Percentiles rank a stretch among this genome's conserved stretches.
Conservation (phyloP, 176 grass and related monocot species). For the Cocos nucifera region DNA sequence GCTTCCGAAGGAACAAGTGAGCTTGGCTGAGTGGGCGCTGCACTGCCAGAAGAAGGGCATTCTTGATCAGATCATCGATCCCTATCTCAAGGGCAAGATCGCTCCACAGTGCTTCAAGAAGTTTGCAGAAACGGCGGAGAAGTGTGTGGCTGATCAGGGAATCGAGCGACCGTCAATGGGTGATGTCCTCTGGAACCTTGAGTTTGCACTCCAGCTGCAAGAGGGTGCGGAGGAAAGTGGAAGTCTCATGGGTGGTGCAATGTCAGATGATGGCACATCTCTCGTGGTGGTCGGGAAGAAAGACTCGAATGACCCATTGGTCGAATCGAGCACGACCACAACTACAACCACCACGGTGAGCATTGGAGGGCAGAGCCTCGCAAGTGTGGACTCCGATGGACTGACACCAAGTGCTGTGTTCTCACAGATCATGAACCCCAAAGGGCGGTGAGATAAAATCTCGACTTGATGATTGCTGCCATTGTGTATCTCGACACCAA, state of each 20-base stretch:
- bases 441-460: constrained; percentile 53
- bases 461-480: too few relatives aligned
- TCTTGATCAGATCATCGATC: constrained; percentile 79
- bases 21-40: constrained; percentile 89
- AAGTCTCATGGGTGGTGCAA: constrained; percentile 44
- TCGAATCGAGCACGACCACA: constrained; percentile 53
- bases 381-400: constrained; percentile 60
- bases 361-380: constrained; percentile 66
- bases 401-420: constrained; percentile 82
- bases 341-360: constrained; percentile 66
- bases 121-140: constrained; percentile 91
- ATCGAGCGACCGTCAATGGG: constrained; percentile 83
- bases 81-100: constrained; percentile 76
- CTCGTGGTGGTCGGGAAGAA: constrained; percentile 66
- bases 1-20: constrained; percentile 89
- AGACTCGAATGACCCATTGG: constrained; percentile 44
- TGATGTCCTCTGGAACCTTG: constrained; percentile 93
- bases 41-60: constrained; percentile 95
- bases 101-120: constrained; percentile 83
- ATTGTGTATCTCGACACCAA: too few relatives aligned
- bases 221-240: constrained; percentile 69
- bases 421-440: constrained; percentile 98
- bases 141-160: constrained; percentile 74
- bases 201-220: constrained; percentile 88
- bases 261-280: constrained; percentile 43